Evolutionary conservation across 23 red algal species (phyloP).

Genomic region (Gracilaria gracilis): DNA sequence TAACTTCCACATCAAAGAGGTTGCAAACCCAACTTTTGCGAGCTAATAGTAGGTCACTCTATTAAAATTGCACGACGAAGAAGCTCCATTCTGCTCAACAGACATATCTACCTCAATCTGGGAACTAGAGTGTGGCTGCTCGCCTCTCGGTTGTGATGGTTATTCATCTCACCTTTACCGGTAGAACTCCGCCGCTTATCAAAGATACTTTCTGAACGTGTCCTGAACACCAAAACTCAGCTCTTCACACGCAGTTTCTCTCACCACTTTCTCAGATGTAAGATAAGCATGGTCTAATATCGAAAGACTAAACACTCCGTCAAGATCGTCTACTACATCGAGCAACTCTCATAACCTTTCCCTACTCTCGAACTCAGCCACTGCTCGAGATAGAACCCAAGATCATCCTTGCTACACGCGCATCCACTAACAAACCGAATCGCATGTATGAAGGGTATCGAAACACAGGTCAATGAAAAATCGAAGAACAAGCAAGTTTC

Average conservation of each 20-base stretch:
- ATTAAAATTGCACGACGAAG: no score
- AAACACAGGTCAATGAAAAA: background rate
- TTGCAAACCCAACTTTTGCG: no score
- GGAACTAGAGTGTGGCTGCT: no score
- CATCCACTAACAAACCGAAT: background rate
- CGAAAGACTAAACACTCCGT: background rate
- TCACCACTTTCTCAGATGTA: background rate
- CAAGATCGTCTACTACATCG: background rate
- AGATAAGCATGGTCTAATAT: background rate
- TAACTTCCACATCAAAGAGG: no score
- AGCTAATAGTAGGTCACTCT: no score
- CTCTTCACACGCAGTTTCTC: background rate
- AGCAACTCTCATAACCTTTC: background rate
- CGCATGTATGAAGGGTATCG: background rate
- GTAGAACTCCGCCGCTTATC: no score
- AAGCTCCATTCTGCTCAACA: no score
- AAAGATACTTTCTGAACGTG: no score
- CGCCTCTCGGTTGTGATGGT: no score
- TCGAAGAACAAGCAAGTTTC: background rate
- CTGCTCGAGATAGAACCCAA: background rate
- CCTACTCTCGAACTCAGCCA: conserved; percentile 12
- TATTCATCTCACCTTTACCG: no score
- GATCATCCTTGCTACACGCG: background rate
- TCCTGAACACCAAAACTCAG: background rate
- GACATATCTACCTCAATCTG: no score